Conservation (phyloP, 2,329 filamentous ascomycete genomes). For the Botrytis pseudocinerea region DNA sequence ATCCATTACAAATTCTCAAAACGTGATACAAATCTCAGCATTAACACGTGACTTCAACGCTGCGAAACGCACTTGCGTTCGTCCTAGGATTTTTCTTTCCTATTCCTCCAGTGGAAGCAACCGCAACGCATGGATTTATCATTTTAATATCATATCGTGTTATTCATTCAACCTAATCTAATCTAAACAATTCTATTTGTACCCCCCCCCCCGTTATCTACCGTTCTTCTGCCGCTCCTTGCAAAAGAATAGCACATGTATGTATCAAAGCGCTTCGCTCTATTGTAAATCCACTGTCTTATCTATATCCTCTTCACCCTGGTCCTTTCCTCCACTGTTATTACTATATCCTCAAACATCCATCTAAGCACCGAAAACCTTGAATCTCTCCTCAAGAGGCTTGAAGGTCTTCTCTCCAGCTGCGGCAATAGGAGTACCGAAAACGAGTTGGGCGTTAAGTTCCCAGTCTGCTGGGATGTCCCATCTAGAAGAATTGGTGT, state of each 20-base stretch:
- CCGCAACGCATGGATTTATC: fast-evolving
- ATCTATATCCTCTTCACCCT: not conserved
- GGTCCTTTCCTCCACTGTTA: not conserved
- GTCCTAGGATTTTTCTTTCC: too few species aligned
- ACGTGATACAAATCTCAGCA: not conserved
- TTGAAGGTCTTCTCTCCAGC: slow-evolving; percentile 64
- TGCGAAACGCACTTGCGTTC: not conserved
- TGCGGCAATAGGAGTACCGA: slow-evolving; percentile 62
- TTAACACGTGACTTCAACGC: not conserved
- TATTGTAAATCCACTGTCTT: not conserved
- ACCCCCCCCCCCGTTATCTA: not conserved
- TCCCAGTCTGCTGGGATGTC: slow-evolving; percentile 70
- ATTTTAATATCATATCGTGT: not conserved
- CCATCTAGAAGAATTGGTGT: slow-evolving; percentile 54
- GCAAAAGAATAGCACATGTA: not conserved
- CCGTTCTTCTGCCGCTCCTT: not conserved
- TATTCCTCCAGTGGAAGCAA: not conserved
- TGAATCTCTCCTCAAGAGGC: slow-evolving; percentile 66
- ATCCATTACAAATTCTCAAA: not conserved
- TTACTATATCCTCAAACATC: not conserved
- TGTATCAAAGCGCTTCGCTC: not conserved
- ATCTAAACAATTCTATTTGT: not conserved
- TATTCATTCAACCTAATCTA: not conserved
- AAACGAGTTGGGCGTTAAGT: slow-evolving; percentile 81
- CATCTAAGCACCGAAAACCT: slow-evolving; percentile 54